Base-by-base conservation (phyloP, 257 asterid species). In the Przewalskia tangutica region DNA sequence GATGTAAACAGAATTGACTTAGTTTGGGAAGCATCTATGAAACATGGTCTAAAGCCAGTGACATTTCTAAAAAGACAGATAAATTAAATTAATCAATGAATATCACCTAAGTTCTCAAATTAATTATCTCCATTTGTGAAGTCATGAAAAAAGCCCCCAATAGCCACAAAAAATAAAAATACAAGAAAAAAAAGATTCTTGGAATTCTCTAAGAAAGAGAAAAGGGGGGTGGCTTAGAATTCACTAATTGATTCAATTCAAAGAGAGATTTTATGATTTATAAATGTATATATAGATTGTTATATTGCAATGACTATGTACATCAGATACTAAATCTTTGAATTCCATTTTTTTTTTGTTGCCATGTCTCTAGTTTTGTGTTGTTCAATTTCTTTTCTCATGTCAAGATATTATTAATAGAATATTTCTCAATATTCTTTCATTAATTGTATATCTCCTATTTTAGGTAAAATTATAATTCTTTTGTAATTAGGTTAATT, bases 11-110 rank as follows among this genome's bases (percentile, higher is more conserved):
- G 89, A 67, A 92, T 92, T 56, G 97, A 92, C 34, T 11, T 86
- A 8, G 97, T 91, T 46, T 92, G 97, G 95, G 85, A 87, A 53
- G 93, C 95, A 83, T 95, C 97, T 63, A 0, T 89, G 82, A 92
- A 86, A 67, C 95, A 87, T 84, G 97, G 97, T 1, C 50, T 92
- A 12, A 92, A 86, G 85, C 93, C 95, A 3, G 86, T 86, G 4
- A 85, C 90, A 44, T 77, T 55, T 67, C 63, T 46, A 46, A 34
- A 18, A 81, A 81, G 68, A 12, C 58, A 55, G 80, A 70, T 62
- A n/a, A 79, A 73, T 46, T n/a, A 8, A 16, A 68, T 42, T 46
- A 32, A 32, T 18, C n/a, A 59, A 10, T 63, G 18, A 4, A 70
- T 60, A 38, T 55, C 8, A 55, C 60, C 2, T 55, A 55, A 55